Conservation (phyloP, 441 rosid species). For the Brassica balearica region DNA sequence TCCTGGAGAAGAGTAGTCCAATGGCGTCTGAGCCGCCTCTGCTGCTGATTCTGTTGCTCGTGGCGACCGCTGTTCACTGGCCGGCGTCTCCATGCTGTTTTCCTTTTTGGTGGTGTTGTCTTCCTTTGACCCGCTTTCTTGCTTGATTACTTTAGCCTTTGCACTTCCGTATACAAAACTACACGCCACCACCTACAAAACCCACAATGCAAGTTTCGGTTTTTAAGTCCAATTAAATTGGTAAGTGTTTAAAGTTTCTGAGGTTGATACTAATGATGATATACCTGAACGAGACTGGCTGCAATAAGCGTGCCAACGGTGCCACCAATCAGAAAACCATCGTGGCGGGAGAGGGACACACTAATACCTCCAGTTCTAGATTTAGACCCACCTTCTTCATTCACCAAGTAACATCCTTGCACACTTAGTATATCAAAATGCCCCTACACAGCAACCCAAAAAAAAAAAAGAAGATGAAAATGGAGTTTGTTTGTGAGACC, state of each 20-base stretch:
- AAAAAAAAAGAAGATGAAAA: background rate
- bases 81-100: constrained; percentile 40
- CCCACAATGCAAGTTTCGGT: background rate
- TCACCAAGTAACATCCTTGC: constrained; percentile 88
- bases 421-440: constrained; percentile 80
- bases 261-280: constrained; percentile 1
- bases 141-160: constrained; percentile 46
- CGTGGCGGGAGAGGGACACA: constrained; percentile 78
- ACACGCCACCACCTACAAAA: constrained; percentile 78
- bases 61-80: constrained; percentile 42
- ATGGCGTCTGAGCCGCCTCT: constrained; percentile 35
- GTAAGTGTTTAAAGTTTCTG: too few species aligned
- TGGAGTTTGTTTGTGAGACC: background rate
- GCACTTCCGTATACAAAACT: constrained; percentile 77
- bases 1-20: constrained; percentile 43
- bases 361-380: constrained; percentile 85
- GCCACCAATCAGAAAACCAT: constrained; percentile 85
- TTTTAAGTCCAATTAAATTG: background rate
- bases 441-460: constrained; percentile 57
- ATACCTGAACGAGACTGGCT: constrained; percentile 84
- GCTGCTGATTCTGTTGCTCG: constrained; percentile 16
- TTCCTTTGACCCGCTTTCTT: constrained; percentile 60
- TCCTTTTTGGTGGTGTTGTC: constrained; percentile 30
- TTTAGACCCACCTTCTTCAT: constrained; percentile 80
- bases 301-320: constrained; percentile 76